Evolutionary conservation across 169 alveolate species (phyloP).

Genomic region (Plasmodium malariae): DNA sequence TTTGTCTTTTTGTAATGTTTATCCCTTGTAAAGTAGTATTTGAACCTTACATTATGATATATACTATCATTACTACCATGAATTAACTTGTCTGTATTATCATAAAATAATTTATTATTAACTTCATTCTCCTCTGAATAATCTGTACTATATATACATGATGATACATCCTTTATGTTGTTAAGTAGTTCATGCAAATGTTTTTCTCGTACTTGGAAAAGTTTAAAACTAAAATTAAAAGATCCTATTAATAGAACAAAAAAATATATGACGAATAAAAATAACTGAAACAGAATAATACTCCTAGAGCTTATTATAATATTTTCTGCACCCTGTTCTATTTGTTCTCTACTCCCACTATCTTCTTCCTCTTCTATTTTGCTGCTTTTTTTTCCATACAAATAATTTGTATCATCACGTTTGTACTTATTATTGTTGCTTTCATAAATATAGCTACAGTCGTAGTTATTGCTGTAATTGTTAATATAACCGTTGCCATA

Average conservation of each 20-base stretch:
- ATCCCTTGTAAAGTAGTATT: constrained; percentile 72
- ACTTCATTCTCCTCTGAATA: not conserved
- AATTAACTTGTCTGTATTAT: constrained; percentile 26
- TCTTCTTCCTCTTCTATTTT: constrained; percentile 11
- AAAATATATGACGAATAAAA: constrained; percentile 51
- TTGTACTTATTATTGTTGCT: not conserved
- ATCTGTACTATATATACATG: constrained; percentile 7
- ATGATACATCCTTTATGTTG: constrained; percentile 19
- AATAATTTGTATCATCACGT: not conserved
- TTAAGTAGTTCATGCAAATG: constrained; percentile 58
- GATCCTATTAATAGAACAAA: constrained; percentile 71
- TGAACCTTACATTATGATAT: constrained; percentile 16
- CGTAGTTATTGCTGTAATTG: not conserved
- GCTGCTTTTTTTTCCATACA: constrained; percentile 9
- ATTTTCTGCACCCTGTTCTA: constrained; percentile 15
- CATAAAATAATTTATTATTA: not conserved
- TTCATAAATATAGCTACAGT: not conserved
- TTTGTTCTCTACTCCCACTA: not conserved
- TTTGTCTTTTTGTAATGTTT: constrained; percentile 31
- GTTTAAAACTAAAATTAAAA: constrained; percentile 69
- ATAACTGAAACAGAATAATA: constrained; percentile 49
- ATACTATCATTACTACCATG: constrained; percentile 14
- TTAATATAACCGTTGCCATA: no score
- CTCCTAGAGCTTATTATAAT: constrained; percentile 24
- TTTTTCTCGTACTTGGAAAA: constrained; percentile 69